A percentile compares a stretch with the other conserved stretches of the same genome.
phyloP scores from a whole-genome alignment of 805 yeast genomes.

The Starmerella stellata region DNA sequence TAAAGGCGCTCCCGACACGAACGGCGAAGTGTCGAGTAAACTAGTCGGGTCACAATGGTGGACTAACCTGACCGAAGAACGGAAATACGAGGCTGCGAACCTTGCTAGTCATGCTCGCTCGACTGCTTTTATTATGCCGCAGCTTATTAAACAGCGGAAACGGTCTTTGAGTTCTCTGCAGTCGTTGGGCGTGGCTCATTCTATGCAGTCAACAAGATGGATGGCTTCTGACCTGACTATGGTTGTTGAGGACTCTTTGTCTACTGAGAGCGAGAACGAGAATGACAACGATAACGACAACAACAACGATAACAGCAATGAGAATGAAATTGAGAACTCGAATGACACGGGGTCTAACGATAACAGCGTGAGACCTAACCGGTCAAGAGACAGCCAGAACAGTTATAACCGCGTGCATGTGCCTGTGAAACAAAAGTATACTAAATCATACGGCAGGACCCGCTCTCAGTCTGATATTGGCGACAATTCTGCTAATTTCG shows the following conservation, averaged over 20 bases:
- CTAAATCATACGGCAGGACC: too few relatives aligned
- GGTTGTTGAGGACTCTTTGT: conserved; percentile 1
- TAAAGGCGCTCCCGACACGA: conserved; percentile 37
- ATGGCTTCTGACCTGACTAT: conserved; percentile 1
- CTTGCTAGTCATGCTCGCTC: not conserved
- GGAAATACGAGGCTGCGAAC: conserved; percentile 22
- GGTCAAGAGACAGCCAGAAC: not conserved
- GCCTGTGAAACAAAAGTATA: not conserved
- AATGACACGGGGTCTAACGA: not conserved
- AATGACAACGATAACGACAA: conserved; percentile 17
- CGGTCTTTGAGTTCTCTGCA: conserved; percentile 44
- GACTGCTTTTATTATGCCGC: conserved; percentile 13
- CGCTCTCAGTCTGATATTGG: not conserved
- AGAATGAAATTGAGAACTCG: conserved; percentile 4
- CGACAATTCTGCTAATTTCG: not conserved
- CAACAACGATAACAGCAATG: conserved; percentile 18
- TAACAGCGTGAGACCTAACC: not conserved
- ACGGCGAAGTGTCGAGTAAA: conserved; percentile 32
- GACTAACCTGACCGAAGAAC: conserved; percentile 44
- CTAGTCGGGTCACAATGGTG: conserved; percentile 72
- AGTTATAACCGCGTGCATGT: not conserved
- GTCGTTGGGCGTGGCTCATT: conserved; percentile 58
- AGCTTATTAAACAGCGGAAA: conserved; percentile 14
- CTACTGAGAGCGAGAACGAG: not conserved
- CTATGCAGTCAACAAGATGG: conserved; percentile 34